Evolutionary conservation across 164 flowering plant genomes (phyloP).

Genomic region (Tetrastigma voinierianum): DNA sequence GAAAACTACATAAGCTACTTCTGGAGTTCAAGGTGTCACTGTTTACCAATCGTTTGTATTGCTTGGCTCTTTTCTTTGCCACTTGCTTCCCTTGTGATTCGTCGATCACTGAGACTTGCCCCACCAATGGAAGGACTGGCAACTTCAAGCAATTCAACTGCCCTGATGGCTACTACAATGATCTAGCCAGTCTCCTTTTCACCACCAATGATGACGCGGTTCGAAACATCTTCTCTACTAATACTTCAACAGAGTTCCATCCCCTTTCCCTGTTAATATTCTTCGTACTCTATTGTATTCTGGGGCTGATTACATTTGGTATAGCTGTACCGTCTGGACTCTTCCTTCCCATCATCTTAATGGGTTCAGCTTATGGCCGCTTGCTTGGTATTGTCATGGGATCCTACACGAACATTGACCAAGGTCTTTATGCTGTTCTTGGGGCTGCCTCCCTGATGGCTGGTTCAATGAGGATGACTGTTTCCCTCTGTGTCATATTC

Average conservation of each 20-base stretch:
- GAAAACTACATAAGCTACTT: constrained; percentile 60
- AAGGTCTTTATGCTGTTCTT: constrained; percentile 84
- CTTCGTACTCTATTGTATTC: constrained; percentile 62
- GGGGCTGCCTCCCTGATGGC: constrained; percentile 96
- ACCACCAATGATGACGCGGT: constrained; percentile 89
- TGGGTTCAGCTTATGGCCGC: constrained; percentile 93
- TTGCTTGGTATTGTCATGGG: constrained; percentile 70
- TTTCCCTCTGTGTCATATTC: constrained; percentile 90
- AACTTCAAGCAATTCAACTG: constrained; percentile 94
- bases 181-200: constrained; percentile 83
- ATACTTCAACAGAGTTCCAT: constrained; percentile 59
- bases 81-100: constrained; percentile 67
- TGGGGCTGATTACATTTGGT: constrained; percentile 86
- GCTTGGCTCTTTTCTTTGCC: constrained; percentile 78
- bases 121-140: constrained; percentile 68
- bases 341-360: constrained; percentile 90
- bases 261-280: constrained; percentile 57
- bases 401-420: constrained; percentile 64
- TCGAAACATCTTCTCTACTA: constrained; percentile 79
- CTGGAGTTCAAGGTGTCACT: constrained; percentile 65
- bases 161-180: constrained; percentile 83
- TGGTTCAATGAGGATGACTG: constrained; percentile 98
- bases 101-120: constrained; percentile 47
- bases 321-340: constrained; percentile 95
- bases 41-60: constrained; percentile 69